Percentiles rank a stretch among this genome's conserved stretches.
These are phyloP conservation scores for Aspergillus pseudoterreus DNA, from an alignment of 2,329 filamentous ascomycete genomes.

Conservation along the genomic window DNA sequence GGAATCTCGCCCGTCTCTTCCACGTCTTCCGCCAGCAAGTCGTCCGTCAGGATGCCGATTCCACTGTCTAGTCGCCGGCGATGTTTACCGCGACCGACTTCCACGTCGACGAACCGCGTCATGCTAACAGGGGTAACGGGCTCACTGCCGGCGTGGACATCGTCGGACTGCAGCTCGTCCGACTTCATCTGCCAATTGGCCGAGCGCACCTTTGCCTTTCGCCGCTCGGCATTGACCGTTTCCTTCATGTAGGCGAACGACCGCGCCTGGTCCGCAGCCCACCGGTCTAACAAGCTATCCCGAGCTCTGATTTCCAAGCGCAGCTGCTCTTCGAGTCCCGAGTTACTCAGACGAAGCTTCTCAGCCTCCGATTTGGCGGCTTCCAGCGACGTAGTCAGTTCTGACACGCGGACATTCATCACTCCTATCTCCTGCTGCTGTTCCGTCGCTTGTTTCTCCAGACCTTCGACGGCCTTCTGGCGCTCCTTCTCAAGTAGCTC, in stretches of 20 bases:
- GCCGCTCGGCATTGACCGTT: slow-evolving; percentile 36
- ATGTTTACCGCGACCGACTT: slow-evolving; percentile 36
- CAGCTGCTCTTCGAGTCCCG: slow-evolving; percentile 35
- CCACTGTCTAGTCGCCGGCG: slow-evolving; percentile 39
- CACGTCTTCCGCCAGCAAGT: slow-evolving; percentile 29
- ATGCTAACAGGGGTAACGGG: slow-evolving; percentile 43
- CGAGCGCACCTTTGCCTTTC: slow-evolving; percentile 35
- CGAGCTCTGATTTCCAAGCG: slow-evolving; percentile 35
- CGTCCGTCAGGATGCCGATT: slow-evolving; percentile 33
- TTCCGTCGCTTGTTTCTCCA: slow-evolving; percentile 21
- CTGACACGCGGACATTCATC: slow-evolving; percentile 41
- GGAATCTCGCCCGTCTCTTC: slow-evolving; percentile 15
- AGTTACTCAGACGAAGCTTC: slow-evolving; percentile 33
- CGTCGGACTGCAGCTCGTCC: slow-evolving; percentile 32
- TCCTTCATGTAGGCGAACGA: slow-evolving; percentile 34
- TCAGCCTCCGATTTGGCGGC: slow-evolving; percentile 32
- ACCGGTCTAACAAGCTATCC: slow-evolving; percentile 30
- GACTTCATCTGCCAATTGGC: slow-evolving; percentile 40
- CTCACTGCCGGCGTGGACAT: slow-evolving; percentile 29
- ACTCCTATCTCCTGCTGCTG: slow-evolving; percentile 34
- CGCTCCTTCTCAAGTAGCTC: slow-evolving; percentile 32
- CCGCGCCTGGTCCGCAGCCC: slow-evolving; percentile 31
- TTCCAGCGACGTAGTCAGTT: slow-evolving; percentile 39
- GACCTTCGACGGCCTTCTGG: slow-evolving; percentile 16
- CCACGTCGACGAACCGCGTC: slow-evolving; percentile 42